These are phyloP conservation scores for Vitis amurensis DNA, from an alignment of 164 flowering plant genomes.

Conservation along the genomic window DNA sequence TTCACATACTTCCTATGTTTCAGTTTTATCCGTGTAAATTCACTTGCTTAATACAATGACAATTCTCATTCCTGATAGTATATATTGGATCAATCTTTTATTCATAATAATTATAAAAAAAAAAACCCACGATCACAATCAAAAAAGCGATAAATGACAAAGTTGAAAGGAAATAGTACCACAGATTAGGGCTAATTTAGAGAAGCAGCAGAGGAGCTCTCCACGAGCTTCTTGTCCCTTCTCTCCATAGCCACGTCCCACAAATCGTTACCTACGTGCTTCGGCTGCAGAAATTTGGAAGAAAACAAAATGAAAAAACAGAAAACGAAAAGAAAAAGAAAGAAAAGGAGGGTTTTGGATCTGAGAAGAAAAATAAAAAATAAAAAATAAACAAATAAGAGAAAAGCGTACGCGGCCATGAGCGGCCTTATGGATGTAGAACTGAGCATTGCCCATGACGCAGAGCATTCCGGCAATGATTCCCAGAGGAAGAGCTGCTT, in stretches of 20 bases:
- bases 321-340: not conserved
- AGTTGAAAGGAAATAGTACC: not conserved
- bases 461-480: conserved; percentile 95
- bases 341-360: not conserved
- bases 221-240: conserved; percentile 86
- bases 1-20: no score
- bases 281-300: conserved; percentile 43
- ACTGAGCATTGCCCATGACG: conserved; percentile 81
- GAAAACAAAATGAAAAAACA: not conserved
- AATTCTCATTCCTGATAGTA: no score
- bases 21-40: no score
- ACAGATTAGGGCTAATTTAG: conserved; percentile 2
- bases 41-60: no score
- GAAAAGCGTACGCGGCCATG: conserved; percentile 66
- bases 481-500: conserved; percentile 84
- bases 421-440: conserved; percentile 81
- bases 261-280: conserved; percentile 75
- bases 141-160: no score
- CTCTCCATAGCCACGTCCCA: conserved; percentile 98
- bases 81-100: no score
- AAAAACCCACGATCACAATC: no score
- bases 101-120: no score
- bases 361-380: not conserved
- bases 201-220: conserved; percentile 25
- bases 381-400: not conserved